Evolutionary conservation across 1,139 yeast genomes (phyloP), one percentile per base, ranked within the genome.

Genomic region (Hyphopichia burtonii): DNA sequence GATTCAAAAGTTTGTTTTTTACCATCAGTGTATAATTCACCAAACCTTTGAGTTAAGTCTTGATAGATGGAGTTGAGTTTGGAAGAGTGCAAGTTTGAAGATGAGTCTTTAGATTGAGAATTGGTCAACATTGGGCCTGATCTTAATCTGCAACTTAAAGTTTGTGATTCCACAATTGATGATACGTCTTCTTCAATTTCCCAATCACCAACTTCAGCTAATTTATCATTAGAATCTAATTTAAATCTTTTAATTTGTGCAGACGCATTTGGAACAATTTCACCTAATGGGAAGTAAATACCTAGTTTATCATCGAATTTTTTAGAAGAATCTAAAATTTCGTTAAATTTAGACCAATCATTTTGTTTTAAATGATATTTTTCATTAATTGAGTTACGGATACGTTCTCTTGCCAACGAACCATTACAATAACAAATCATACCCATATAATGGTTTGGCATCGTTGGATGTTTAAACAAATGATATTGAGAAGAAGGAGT

Each of bases 351-450:
- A 35, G 73, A 73, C 96, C 96, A 90, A 15, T 71, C 66, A 30
- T 63, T 59, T 34, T 60, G 66, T 2, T 55, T 49, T 6, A 62
- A 46, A 2, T 59, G 53, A 45, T 69, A 64, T 52, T 74, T 70
- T 22, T 66, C 64, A 54, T 86, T 86, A 32, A 90, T 51, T 16
- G 66, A 70, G 59, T 89, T 84, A 38, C 95, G 71, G 6, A 90
- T 72, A 46, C 76, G 74, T 54, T 90, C 96, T 49, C 97, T 71
- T 0, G 97, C 96, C 41, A 90, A 68, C 0, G 96, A 78, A 0
- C 97, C 97, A 60, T 90, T 90, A 59, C 96, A 86, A 60, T 90
- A 90, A 60, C 97, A 90, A 43, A 90, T 80, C 97, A 90, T 90
- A 28, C 95, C 96, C 97, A 90, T 90, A 61, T 82, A 91, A 38